These are phyloP conservation scores for Phytophthora lateralis DNA, from an alignment of 352 stramenopile species.

Conservation along the genomic window DNA sequence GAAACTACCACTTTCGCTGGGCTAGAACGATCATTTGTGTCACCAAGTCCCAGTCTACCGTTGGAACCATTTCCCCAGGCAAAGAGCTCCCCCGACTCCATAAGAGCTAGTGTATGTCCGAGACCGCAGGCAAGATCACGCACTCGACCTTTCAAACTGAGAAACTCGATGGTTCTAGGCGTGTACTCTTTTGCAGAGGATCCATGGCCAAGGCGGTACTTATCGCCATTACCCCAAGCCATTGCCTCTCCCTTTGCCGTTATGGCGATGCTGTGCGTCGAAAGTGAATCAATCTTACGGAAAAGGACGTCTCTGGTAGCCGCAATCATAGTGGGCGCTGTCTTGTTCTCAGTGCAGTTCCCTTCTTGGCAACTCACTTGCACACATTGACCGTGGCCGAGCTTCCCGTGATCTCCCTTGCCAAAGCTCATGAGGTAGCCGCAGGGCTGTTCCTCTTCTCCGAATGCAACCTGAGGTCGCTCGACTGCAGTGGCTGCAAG, in stretches of 20 bases:
- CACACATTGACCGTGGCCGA: constrained; percentile 76
- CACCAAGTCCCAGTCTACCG: constrained; percentile 76
- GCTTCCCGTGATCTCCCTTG: constrained; percentile 85
- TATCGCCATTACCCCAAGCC: constrained; percentile 86
- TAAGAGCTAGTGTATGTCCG: constrained; percentile 68
- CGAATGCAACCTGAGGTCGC: constrained; percentile 15
- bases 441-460: constrained; percentile 31
- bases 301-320: constrained; percentile 59
- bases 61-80: constrained; percentile 89
- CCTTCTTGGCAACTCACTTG: constrained; percentile 68
- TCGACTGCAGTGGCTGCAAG: constrained; percentile 44
- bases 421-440: constrained; percentile 86
- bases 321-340: constrained; percentile 60
- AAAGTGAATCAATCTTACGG: constrained; percentile 80
- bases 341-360: constrained; percentile 88
- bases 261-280: constrained; percentile 81
- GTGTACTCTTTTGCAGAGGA: constrained; percentile 76
- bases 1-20: constrained; percentile 43
- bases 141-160: constrained; percentile 65
- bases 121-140: constrained; percentile 66
- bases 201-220: constrained; percentile 80
- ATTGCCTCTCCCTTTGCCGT: constrained; percentile 68
- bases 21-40: constrained; percentile 71
- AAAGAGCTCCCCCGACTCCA: constrained; percentile 71
- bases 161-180: constrained; percentile 61